A percentile compares a stretch with the other conserved stretches of the same genome.
phyloP scores from a whole-genome alignment of 345 rosid genomes.

The Nasturtium officinale region DNA sequence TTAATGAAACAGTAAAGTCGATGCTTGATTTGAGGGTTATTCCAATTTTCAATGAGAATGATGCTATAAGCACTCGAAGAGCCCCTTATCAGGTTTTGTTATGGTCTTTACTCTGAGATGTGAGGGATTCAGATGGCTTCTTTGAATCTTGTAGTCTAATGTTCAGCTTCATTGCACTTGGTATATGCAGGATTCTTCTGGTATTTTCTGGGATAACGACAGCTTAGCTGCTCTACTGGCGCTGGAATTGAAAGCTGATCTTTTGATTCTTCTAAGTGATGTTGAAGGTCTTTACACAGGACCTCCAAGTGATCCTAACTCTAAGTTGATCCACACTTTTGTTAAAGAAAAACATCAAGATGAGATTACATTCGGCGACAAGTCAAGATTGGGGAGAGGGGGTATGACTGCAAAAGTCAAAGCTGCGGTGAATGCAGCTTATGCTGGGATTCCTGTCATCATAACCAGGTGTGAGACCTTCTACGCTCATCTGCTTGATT shows the following conservation, averaged over 20 bases:
- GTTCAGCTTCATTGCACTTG: background rate
- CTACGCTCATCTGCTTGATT: background rate
- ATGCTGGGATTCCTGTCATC: conserved; percentile 91
- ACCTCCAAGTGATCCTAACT: conserved; percentile 89
- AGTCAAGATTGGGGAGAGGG: conserved; percentile 98
- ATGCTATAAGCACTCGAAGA: conserved; percentile 95
- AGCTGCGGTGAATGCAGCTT: conserved; percentile 92
- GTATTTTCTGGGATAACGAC: conserved; percentile 99
- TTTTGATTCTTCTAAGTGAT: conserved; percentile 90
- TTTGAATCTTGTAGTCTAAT: conserved; percentile 4
- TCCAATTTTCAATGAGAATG: conserved; percentile 97
- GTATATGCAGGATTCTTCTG: conserved; percentile 85
- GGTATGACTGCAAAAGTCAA: conserved; percentile 99
- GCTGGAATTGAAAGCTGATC: conserved; percentile 91
- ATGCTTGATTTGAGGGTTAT: conserved; percentile 69
- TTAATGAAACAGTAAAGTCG: conserved; percentile 73
- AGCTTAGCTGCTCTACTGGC: conserved; percentile 96
- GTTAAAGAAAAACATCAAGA: conserved; percentile 75
- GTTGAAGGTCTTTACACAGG: conserved; percentile 97
- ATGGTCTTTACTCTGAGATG: background rate
- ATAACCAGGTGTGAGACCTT: conserved; percentile 71
- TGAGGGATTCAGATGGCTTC: background rate
- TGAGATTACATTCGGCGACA: conserved; percentile 95
- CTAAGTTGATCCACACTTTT: conserved; percentile 88
- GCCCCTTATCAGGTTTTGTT: conserved; percentile 92